Evolutionary conservation across 768 basidiomycete genomes (phyloP), one percentile per base, ranked within the genome.

Genomic region (Suillus weaverae): DNA sequence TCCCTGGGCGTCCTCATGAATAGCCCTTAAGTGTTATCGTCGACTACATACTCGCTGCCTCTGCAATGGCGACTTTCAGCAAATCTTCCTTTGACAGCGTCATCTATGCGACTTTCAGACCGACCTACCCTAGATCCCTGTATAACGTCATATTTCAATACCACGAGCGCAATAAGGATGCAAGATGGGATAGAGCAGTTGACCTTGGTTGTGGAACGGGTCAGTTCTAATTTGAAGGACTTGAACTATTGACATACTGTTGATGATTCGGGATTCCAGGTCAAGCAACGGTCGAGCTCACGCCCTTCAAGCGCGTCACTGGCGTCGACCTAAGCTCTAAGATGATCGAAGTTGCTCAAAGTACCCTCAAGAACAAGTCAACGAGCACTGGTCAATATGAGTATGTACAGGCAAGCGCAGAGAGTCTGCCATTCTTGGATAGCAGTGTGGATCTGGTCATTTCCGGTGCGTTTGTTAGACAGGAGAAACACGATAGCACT

Each of bases 141-240:
- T 92, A 85, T 72, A 84, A 90, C 32, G 77, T 83, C 48, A 77
- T 94, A 50, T 86, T 86, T 69, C 72, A 78, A 5, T 90, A 86
- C 70, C 92, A 94, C 70, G 72, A 69, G 6, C 64, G 67, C 14
- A 13, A 54, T 3, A 32, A n/a, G 1, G 44, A 39, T 0, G 70
- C 69, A 0, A 66, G 73, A 61, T 90, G 86, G 83, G 80, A 85
- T 16, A 79, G 76, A 20, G 91, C 89, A 0, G 80, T 92, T 0
- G 93, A 95, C 69, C 73, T 94, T 2, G 92, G 94, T 5, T 94
- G 93, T 75, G 92, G 94, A 33, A 91, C 93, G n/a, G 90, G 92
- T 90, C 64, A 13, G 79, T 66, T 39, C 26, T 30, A 11, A 14
- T 55, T 20, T 36, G n/a, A 11, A 55, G 35, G 14, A 11, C 4